Percentiles rank a stretch among this genome's conserved stretches.
These are phyloP conservation scores for Capillidium heterosporum DNA, from an alignment of 371 early-diverging fungal species.

Conservation along the genomic window DNA sequence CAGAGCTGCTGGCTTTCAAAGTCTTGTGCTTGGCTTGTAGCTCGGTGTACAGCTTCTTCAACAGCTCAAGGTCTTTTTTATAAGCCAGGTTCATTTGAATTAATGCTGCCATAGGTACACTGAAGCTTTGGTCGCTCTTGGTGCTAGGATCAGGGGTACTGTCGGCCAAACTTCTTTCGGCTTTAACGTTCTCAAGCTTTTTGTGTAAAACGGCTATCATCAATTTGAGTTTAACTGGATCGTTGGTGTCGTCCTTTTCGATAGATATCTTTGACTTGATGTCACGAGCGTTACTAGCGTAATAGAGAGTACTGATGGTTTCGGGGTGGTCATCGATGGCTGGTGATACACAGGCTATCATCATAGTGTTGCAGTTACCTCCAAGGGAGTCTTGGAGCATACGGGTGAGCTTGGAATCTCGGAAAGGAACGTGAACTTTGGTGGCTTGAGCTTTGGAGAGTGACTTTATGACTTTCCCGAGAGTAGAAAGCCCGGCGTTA, in stretches of 20 bases:
- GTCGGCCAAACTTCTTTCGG: too few species aligned
- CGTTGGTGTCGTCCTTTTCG: background rate
- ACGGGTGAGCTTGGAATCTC: conserved; percentile 96
- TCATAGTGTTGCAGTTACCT: conserved; percentile 76
- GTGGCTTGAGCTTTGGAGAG: conserved; percentile 68
- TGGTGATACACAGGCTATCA: conserved; percentile 84
- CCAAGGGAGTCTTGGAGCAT: conserved; percentile 95
- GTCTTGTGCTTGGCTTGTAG: too few species aligned
- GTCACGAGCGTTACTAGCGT: conserved; percentile 75
- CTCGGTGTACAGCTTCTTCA: too few species aligned
- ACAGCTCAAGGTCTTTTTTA: too few species aligned
- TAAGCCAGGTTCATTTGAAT: too few species aligned
- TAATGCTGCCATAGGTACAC: too few species aligned
- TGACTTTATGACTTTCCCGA: conserved; percentile 98
- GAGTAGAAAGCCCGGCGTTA: conserved; percentile 88
- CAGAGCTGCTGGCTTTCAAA: too few species aligned
- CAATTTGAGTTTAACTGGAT: background rate
- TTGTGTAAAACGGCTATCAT: too few species aligned
- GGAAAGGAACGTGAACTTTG: conserved; percentile 71
- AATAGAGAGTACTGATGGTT: conserved; percentile 80
- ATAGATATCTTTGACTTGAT: conserved; percentile 17
- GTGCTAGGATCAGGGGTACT: too few species aligned
- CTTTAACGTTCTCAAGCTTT: too few species aligned
- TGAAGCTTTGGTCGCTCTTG: too few species aligned
- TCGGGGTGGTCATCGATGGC: conserved; percentile 67